These are phyloP conservation scores for Rhizomucor pusillus DNA, from an alignment of 371 early-diverging fungal genomes.

Conservation along the genomic window DNA sequence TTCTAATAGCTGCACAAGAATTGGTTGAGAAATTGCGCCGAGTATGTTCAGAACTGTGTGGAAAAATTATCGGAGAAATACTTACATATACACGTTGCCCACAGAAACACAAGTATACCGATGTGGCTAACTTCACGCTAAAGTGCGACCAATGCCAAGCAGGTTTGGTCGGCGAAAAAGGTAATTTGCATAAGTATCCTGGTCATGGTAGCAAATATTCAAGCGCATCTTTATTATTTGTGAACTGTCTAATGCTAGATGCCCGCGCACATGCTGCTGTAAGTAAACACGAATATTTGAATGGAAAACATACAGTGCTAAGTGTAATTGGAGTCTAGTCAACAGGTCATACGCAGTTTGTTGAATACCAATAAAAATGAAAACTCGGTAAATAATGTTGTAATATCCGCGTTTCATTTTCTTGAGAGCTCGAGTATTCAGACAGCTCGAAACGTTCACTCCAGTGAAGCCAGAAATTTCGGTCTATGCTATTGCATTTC, in stretches of 20 bases:
- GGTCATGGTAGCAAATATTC: background rate
- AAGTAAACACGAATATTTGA: background rate
- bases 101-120: conserved; percentile 56
- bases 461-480: no score
- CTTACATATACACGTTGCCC: background rate
- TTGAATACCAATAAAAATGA: conserved; percentile 11
- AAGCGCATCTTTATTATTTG: background rate
- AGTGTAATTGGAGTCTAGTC: conserved; percentile 3
- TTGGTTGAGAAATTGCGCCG: conserved; percentile 41
- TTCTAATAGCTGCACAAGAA: conserved; percentile 39
- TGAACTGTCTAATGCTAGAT: no score
- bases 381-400: no score
- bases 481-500: no score
- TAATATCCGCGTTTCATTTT: no score
- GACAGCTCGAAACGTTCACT: no score
- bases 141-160: conserved; percentile 48
- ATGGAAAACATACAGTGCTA: background rate
- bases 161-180: conserved; percentile 60
- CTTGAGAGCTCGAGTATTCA: no score
- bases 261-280: conserved; percentile 16
- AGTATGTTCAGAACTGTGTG: conserved; percentile 20
- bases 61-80: background rate
- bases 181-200: conserved; percentile 17
- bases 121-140: conserved; percentile 57
- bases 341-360: conserved; percentile 21